These are phyloP conservation scores for Anacardium occidentale DNA, from an alignment of 345 rosid genomes.

Conservation along the genomic window DNA sequence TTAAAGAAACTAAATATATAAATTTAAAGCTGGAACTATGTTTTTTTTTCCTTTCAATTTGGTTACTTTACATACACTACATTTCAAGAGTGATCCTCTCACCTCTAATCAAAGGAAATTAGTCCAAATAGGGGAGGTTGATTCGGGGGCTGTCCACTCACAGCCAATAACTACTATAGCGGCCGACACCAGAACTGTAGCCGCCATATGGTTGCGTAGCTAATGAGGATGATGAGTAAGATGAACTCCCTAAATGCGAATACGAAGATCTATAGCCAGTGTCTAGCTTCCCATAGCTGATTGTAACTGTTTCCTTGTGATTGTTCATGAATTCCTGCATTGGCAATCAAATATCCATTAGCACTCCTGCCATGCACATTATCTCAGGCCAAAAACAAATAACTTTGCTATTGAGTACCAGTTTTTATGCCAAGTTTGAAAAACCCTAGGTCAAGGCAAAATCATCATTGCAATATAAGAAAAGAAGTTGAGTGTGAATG, in stretches of 20 bases:
- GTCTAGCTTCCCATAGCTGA: constrained; percentile 39
- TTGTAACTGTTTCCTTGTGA: constrained; percentile 37
- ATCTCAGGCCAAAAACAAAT: not conserved
- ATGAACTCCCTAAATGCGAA: constrained; percentile 31
- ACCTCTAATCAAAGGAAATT: not conserved
- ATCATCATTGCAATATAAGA: too few species aligned
- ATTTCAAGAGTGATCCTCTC: not conserved
- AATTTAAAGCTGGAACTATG: not conserved
- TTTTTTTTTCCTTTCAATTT: too few species aligned
- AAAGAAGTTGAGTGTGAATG: too few species aligned
- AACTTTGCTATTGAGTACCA: not conserved
- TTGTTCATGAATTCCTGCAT: constrained; percentile 46
- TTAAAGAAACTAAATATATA: too few species aligned
- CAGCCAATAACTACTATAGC: constrained; percentile 41
- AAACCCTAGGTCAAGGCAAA: too few species aligned
- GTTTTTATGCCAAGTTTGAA: too few species aligned
- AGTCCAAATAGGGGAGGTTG: not conserved
- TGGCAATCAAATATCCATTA: not conserved
- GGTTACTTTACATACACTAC: constrained; percentile 1
- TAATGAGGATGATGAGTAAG: constrained; percentile 30
- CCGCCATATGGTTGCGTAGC: constrained; percentile 35
- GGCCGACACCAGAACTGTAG: constrained; percentile 37
- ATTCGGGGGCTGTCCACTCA: constrained; percentile 11
- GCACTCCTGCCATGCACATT: not conserved
- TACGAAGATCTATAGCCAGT: constrained; percentile 32